These are phyloP conservation scores for Eragrostis tef DNA, from an alignment of 202 grass and related monocot genomes.

Conservation along the genomic window DNA sequence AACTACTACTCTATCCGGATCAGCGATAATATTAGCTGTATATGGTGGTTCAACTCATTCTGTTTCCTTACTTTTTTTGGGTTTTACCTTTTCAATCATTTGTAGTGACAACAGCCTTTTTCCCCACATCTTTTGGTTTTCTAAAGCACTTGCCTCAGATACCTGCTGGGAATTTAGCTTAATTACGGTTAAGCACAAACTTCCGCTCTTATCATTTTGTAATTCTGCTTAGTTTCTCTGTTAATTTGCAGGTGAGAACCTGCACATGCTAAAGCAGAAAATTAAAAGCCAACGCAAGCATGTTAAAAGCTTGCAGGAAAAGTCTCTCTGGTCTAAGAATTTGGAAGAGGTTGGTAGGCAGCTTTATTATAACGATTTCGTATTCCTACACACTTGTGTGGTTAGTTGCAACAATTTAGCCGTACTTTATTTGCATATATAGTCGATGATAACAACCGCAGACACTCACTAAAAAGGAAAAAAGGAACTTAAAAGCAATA, in stretches of 20 bases:
- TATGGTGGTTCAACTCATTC: no score
- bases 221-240: constrained; percentile 28
- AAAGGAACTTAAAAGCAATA: neutral
- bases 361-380: constrained; percentile 47
- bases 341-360: constrained; percentile 83
- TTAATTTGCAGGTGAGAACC: constrained; percentile 68
- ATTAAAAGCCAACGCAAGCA: constrained; percentile 90
- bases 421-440: neutral
- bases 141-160: no score
- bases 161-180: no score
- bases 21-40: no score
- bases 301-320: constrained; percentile 82
- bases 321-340: constrained; percentile 84
- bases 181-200: no score
- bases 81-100: no score
- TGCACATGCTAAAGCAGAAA: constrained; percentile 87
- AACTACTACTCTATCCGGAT: no score
- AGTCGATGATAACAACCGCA: neutral
- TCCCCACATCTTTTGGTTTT: no score
- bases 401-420: neutral
- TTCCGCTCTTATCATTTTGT: constrained; percentile 25
- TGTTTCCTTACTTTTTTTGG: no score
- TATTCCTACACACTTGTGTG: constrained; percentile 7
- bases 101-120: no score
- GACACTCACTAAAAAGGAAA: neutral